A percentile compares a stretch with the other conserved stretches of the same genome.
Evolutionary conservation across 257 asterid species (phyloP).

Genomic region (Fraxinus quadrangulata): DNA sequence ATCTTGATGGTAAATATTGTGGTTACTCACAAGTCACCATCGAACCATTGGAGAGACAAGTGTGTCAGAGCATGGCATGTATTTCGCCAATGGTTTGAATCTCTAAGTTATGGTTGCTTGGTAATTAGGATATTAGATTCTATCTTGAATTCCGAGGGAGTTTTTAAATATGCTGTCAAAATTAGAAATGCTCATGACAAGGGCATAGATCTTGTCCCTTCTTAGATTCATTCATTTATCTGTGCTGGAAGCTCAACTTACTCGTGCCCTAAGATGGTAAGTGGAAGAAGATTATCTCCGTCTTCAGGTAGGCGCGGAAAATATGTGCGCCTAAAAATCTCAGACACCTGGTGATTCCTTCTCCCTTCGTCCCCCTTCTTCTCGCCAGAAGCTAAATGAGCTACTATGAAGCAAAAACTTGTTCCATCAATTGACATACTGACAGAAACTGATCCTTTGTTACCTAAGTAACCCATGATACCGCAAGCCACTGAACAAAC

Average conservation of each 20-base stretch:
- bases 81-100: background rate
- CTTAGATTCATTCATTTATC: background rate
- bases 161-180: background rate
- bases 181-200: background rate
- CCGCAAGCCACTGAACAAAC: slow-evolving; percentile 92
- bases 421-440: slow-evolving; percentile 82
- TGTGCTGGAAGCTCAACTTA: background rate
- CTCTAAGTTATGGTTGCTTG: background rate
- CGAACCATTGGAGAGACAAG: background rate
- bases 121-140: background rate
- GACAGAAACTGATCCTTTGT: slow-evolving; percentile 86
- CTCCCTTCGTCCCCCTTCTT: slow-evolving; percentile 90
- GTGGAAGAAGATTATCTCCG: slow-evolving; percentile 48
- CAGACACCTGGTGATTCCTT: slow-evolving; percentile 78
- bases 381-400: slow-evolving; percentile 96
- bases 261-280: slow-evolving; percentile 90
- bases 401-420: slow-evolving; percentile 86
- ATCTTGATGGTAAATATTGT: background rate
- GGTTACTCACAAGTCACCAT: background rate
- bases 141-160: background rate
- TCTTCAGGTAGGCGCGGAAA: slow-evolving; percentile 61
- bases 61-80: background rate
- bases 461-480: slow-evolving; percentile 89
- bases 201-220: background rate
- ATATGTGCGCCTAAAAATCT: slow-evolving; percentile 74